Conservation (phyloP, 495 filamentous ascomycete species). For the Annulohypoxylon nitens region DNA sequence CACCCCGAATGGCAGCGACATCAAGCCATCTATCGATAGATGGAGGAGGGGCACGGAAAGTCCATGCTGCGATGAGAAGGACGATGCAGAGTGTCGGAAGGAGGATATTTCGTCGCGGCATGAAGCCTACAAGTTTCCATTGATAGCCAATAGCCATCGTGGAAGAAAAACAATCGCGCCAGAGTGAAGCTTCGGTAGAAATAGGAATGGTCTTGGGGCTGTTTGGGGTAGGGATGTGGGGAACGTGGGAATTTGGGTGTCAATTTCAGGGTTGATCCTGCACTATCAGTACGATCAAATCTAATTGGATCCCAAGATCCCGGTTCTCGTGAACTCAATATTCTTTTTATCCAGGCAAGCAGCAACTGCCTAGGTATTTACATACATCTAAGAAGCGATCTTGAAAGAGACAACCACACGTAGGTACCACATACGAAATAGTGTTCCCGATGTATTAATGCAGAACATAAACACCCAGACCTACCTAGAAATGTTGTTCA, state of each 20-base stretch:
- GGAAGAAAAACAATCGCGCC: constrained; percentile 34
- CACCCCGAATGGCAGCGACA: constrained; percentile 25
- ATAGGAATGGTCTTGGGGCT: constrained; percentile 41
- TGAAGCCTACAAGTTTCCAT: constrained; percentile 49
- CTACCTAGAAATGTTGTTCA: not conserved
- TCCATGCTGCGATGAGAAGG: constrained; percentile 50
- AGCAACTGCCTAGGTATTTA: not conserved
- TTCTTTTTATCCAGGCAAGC: not conserved
- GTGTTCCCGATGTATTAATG: not conserved
- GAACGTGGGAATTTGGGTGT: not conserved
- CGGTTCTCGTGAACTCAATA: no score
- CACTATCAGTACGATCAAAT: not conserved
- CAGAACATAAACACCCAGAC: not conserved
- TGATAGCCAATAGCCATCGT: constrained; percentile 49
- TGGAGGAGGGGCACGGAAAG: constrained; percentile 36
- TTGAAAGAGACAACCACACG: not conserved
- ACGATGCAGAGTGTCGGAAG: constrained; percentile 49
- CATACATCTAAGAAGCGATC: no score
- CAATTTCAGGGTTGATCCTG: not conserved
- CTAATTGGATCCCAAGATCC: no score
- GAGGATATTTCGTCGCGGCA: constrained; percentile 51
- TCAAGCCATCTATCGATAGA: constrained; percentile 47
- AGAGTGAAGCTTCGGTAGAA: constrained; percentile 27
- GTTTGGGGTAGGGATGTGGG: not conserved
- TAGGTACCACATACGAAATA: not conserved